Percentiles rank a stretch among this genome's conserved stretches.
phyloP scores from a whole-genome alignment of 441 rosid species.

The Corymbia calophylla region DNA sequence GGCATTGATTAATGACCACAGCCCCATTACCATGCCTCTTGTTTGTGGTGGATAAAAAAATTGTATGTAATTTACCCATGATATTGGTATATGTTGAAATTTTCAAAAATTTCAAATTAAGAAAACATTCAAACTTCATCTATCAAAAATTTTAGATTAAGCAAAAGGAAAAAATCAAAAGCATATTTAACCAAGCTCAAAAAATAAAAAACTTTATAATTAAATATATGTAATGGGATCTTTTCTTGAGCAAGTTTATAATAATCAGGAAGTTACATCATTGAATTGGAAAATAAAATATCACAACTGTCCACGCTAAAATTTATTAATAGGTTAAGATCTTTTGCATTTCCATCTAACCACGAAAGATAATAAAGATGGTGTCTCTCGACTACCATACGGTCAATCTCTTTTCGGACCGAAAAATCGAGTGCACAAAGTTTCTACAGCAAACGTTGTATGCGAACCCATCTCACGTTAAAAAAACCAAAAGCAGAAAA shows the following conservation, averaged over 20 bases:
- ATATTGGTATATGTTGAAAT: background rate
- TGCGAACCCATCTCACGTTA: background rate
- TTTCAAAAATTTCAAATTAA: background rate
- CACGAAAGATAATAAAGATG: background rate
- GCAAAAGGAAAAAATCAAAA: background rate
- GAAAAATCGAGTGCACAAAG: background rate
- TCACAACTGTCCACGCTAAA: background rate
- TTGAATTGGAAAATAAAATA: background rate
- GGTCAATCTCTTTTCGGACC: background rate
- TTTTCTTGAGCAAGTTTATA: background rate
- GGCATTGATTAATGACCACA: background rate
- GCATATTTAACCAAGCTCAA: background rate
- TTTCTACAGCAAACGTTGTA: background rate
- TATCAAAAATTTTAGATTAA: background rate
- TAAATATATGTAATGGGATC: background rate
- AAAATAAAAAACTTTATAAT: background rate
- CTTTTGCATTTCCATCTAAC: background rate
- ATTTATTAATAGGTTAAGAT: background rate
- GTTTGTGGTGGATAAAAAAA: background rate
- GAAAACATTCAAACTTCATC: background rate
- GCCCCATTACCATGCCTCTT: background rate
- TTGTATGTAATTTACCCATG: accelerated
- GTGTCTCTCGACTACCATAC: background rate
- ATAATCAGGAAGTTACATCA: background rate
- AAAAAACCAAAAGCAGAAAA: background rate